Conservation (phyloP, 768 basidiomycete species). For the Porpolomopsis calyptriformis region DNA sequence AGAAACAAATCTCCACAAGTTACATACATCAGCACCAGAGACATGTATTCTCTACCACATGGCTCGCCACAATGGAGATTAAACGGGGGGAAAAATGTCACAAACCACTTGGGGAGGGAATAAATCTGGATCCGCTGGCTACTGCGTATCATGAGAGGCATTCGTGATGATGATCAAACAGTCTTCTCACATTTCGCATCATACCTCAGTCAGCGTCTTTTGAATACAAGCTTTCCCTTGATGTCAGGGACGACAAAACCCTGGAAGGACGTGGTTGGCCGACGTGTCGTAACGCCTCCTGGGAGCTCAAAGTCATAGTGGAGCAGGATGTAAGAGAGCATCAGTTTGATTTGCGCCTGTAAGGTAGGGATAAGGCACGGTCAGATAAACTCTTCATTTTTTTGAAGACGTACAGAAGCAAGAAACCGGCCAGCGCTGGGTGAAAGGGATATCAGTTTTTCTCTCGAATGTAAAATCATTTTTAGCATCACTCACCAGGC, state of each 20-base stretch:
- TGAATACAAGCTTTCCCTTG: not conserved
- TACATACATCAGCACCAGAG: no score
- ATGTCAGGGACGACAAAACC: not conserved
- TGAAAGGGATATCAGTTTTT: not conserved
- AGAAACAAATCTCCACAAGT: no score
- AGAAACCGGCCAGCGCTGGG: slow-evolving; percentile 6
- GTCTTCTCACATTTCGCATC: not conserved
- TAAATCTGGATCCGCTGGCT: no score
- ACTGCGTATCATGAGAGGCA: not conserved
- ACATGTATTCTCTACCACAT: no score
- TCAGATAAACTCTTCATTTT: not conserved
- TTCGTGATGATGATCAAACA: not conserved
- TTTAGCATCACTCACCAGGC: not conserved
- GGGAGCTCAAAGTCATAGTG: slow-evolving; percentile 1
- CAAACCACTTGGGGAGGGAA: no score
- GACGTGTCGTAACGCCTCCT: not conserved
- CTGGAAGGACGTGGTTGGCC: not conserved
- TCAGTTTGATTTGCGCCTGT: slow-evolving; percentile 7
- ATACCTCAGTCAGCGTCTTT: not conserved
- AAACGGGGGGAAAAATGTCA: no score
- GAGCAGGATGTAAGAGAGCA: slow-evolving; percentile 2
- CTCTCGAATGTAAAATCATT: not conserved
- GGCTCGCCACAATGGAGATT: no score
- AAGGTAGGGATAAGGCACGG: not conserved
- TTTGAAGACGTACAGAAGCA: slow-evolving; percentile 1